phyloP scores from a whole-genome alignment of 2,329 filamentous ascomycete species.

The Colletotrichum sansevieriae region DNA sequence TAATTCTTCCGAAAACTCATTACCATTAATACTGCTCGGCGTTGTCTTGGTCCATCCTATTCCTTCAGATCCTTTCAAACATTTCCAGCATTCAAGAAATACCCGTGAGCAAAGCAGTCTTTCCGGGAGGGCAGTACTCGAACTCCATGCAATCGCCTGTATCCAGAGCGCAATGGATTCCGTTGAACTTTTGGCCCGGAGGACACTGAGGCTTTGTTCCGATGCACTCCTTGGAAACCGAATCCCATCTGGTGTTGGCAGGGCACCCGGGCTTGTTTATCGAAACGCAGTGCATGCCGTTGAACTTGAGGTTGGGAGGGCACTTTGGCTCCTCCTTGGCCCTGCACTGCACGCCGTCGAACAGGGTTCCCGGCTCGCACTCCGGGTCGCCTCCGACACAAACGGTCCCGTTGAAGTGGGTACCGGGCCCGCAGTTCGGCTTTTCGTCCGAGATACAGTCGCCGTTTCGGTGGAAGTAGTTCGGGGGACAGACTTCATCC shows the following conservation, averaged over 20 bases:
- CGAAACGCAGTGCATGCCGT: not conserved
- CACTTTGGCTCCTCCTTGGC: not conserved
- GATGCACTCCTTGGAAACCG: not conserved
- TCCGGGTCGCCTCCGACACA: not conserved
- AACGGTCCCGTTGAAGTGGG: not conserved
- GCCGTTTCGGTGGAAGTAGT: not conserved
- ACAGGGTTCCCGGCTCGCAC: not conserved
- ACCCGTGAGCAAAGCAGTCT: not conserved
- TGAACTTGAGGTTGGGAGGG: not conserved
- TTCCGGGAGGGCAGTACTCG: not conserved
- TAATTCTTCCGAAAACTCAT: too few relatives aligned
- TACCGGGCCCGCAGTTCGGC: not conserved
- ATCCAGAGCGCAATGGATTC: not conserved
- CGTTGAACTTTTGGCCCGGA: not conserved
- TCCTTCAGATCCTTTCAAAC: too few relatives aligned
- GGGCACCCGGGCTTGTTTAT: not conserved
- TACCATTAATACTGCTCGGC: too few relatives aligned
- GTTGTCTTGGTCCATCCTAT: too few relatives aligned
- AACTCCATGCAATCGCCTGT: conserved; percentile 8
- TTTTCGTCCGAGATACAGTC: not conserved
- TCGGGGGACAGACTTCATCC: not conserved
- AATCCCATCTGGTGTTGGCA: not conserved
- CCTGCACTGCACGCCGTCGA: not conserved
- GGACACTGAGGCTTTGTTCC: not conserved
- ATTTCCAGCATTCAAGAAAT: not conserved